These are phyloP conservation scores for Colletotrichum scovillei DNA, from an alignment of 2,329 filamentous ascomycete genomes.

Conservation along the genomic window DNA sequence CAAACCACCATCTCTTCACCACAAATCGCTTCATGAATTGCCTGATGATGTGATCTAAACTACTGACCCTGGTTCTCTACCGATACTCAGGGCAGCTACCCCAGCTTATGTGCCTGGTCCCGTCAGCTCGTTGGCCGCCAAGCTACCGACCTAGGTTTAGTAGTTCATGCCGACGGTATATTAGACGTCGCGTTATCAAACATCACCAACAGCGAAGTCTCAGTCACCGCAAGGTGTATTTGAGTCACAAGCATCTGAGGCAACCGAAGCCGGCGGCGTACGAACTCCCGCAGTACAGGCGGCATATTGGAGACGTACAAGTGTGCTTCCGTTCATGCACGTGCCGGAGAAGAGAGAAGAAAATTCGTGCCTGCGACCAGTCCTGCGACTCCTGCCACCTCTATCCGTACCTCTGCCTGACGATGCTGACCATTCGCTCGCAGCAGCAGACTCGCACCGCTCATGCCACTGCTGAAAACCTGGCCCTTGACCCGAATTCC, in stretches of 20 bases:
- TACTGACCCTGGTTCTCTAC: slow-evolving; percentile 3
- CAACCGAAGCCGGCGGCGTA: slow-evolving; percentile 13
- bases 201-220: neutral
- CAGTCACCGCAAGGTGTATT: neutral
- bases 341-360: neutral
- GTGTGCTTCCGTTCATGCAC: slow-evolving; percentile 16
- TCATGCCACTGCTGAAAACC: slow-evolving; percentile 20
- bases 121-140: neutral
- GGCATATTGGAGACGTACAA: slow-evolving; percentile 2
- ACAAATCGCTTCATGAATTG: neutral
- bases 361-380: neutral
- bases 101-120: slow-evolving; percentile 16
- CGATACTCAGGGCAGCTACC: slow-evolving; percentile 21
- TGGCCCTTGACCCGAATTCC: slow-evolving; percentile 2
- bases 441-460: slow-evolving; percentile 9
- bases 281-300: slow-evolving; percentile 4
- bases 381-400: neutral
- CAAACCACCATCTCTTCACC: slow-evolving; percentile 4
- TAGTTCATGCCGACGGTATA: neutral
- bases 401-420: slow-evolving; percentile 4
- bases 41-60: slow-evolving; percentile 17
- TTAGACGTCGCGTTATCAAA: neutral
- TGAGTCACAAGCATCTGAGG: slow-evolving; percentile 1
- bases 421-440: slow-evolving; percentile 12
- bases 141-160: neutral